Percentiles rank a stretch among this genome's conserved stretches.
Evolutionary conservation across 2,329 filamentous ascomycete genomes (phyloP).

Genomic region (Trematosphaeria pertusa): DNA sequence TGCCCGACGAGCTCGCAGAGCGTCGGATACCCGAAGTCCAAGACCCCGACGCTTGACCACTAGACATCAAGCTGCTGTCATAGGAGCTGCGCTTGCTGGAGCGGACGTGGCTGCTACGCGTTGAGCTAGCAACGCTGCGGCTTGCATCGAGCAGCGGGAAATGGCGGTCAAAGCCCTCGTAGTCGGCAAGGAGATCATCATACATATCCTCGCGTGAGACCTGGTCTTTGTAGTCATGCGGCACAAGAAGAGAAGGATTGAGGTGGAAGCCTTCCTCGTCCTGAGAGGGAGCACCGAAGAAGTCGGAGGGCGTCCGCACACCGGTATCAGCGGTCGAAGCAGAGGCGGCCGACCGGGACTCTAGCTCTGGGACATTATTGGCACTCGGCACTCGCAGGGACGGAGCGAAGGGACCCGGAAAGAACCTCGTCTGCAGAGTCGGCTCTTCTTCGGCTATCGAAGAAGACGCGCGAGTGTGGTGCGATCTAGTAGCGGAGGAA

Average conservation of each 20-base stretch:
- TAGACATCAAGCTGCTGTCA: constrained; percentile 62
- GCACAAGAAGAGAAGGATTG: constrained; percentile 45
- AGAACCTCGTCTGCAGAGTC: constrained; percentile 20
- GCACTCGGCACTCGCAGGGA: constrained; percentile 38
- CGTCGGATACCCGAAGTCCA: constrained; percentile 44
- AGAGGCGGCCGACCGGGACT: constrained; percentile 43
- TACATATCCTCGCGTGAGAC: constrained; percentile 42
- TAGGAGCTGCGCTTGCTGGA: constrained; percentile 65
- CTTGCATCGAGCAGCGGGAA: constrained; percentile 53
- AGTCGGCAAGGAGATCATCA: constrained; percentile 48
- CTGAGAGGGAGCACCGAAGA: constrained; percentile 22
- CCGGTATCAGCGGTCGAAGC: constrained; percentile 37
- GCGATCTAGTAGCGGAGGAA: constrained; percentile 9
- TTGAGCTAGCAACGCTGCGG: constrained; percentile 49
- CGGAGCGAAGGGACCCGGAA: constrained; percentile 28
- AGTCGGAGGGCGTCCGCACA: constrained; percentile 37
- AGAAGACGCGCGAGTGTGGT: constrained; percentile 8
- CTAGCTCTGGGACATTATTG: constrained; percentile 41
- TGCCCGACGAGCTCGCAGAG: constrained; percentile 48
- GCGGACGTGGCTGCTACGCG: constrained; percentile 58
- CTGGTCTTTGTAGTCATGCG: constrained; percentile 44
- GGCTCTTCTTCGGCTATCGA: constrained; percentile 10
- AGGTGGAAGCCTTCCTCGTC: constrained; percentile 46
- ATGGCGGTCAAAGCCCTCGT: constrained; percentile 56
- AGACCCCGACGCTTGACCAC: constrained; percentile 37